phyloP scores from a whole-genome alignment of 805 yeast genomes.

The Saturnispora mendoncae region DNA sequence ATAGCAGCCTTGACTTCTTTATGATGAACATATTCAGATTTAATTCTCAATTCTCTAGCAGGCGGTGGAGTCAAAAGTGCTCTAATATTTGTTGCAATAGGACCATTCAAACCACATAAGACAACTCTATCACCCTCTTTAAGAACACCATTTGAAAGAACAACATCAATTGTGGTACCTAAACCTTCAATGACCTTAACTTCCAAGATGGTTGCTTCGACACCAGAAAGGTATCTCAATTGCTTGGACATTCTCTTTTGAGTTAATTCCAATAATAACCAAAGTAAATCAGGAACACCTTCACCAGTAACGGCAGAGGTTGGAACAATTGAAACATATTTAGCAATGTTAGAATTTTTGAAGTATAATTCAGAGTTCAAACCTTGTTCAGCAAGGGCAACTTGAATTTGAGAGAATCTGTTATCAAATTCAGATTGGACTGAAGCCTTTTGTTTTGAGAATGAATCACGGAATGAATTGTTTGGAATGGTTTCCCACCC shows the following conservation, averaged over 20 bases:
- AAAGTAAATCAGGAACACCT: slow-evolving; percentile 98
- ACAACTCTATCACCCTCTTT: slow-evolving; percentile 94
- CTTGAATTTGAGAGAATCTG: slow-evolving; percentile 74
- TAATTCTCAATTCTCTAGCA: slow-evolving; percentile 87
- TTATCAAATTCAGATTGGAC: slow-evolving; percentile 91
- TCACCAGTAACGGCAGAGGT: slow-evolving; percentile 99
- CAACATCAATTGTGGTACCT: slow-evolving; percentile 97
- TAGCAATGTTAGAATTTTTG: slow-evolving; percentile 89
- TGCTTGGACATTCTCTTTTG: slow-evolving; percentile 99
- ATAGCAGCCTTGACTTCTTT: slow-evolving; percentile 98
- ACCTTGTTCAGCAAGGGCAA: slow-evolving; percentile 95
- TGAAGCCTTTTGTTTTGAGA: slow-evolving; percentile 67
- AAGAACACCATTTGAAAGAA: slow-evolving; percentile 90
- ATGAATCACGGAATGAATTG: slow-evolving; percentile 93
- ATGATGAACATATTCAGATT: slow-evolving; percentile 93
- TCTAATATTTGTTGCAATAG: slow-evolving; percentile 91
- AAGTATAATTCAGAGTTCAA: slow-evolving; percentile 93
- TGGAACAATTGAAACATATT: slow-evolving; percentile 93
- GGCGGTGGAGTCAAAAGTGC: slow-evolving; percentile 98
- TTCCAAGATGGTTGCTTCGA: slow-evolving; percentile 94
- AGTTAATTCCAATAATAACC: slow-evolving; percentile 90
- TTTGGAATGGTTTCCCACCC: slow-evolving; percentile 90
- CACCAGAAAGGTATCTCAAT: slow-evolving; percentile 86
- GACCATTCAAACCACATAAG: slow-evolving; percentile 96
- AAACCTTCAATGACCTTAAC: slow-evolving; percentile 98